Percentiles rank a stretch among this genome's conserved stretches.
phyloP scores from a whole-genome alignment of 208 protist genomes.

The Eutreptiella sp. region DNA sequence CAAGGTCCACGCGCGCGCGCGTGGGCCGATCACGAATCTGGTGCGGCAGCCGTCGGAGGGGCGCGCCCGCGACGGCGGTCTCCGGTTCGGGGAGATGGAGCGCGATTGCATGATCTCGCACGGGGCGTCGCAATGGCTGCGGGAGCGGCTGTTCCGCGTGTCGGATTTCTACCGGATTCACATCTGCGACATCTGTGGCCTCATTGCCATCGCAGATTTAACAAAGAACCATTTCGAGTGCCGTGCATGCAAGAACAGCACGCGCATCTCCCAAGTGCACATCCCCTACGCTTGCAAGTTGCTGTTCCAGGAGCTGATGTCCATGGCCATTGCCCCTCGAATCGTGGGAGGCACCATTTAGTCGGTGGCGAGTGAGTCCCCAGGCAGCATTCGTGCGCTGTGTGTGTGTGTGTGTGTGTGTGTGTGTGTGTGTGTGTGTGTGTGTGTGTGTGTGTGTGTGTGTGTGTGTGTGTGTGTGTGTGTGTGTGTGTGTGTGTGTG shows the following conservation, averaged over 20 bases:
- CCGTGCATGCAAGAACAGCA: conserved; percentile 67
- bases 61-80: conserved; percentile 83
- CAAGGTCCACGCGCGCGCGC: conserved; percentile 81
- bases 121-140: conserved; percentile 77
- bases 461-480: too few species aligned
- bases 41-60: conserved; percentile 90
- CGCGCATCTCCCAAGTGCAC: conserved; percentile 73
- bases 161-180: conserved; percentile 81
- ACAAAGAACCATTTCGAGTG: conserved; percentile 72
- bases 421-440: too few species aligned
- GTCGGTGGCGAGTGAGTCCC: too few species aligned
- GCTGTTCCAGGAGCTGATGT: conserved; percentile 93
- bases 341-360: too few species aligned
- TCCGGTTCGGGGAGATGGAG: conserved; percentile 96
- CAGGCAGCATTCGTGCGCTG: too few species aligned
- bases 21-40: conserved; percentile 79
- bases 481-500: too few species aligned
- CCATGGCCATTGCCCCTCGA: conserved; percentile 87
- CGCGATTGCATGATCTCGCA: conserved; percentile 94
- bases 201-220: conserved; percentile 79
- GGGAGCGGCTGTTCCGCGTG: conserved; percentile 77
- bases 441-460: too few species aligned
- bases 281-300: conserved; percentile 95
- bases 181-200: conserved; percentile 86
- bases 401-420: too few species aligned